Evolutionary conservation across 805 yeast species (phyloP), one percentile per base, ranked within the genome.

Genomic region (Suhomyces sp.): DNA sequence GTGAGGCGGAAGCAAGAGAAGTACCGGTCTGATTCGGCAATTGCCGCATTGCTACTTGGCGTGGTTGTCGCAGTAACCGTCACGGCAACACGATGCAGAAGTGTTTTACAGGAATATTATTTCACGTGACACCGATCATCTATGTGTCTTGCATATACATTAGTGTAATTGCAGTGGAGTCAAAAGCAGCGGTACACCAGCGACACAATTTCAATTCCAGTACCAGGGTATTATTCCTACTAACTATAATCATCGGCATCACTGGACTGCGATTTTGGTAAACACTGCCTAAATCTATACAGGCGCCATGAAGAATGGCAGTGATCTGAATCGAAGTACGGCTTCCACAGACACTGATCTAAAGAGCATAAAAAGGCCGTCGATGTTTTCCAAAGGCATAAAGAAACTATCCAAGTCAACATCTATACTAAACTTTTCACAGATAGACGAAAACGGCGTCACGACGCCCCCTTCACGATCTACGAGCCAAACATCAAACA

Each of bases 371-470:
- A 52, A 40, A 19, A 36, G 42, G 23, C 52, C 52, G 10, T 46
- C 50, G 31, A 50, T 56, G 45, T 59, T 71, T 52, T 47, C 67
- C 45, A 70, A 66, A 50, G 62, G 73, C 22, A 57, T 71, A 48
- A 69, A 64, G 57, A 68, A 67, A 52, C 61, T 71, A 23, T 50
- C 67, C 24, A 59, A 65, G 50, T 63, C 71, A 5, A 56, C 70
- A 4, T 62, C 74, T 23, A 60, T 66, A 26, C 56, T 66, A 40
- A 66, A 62, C 49, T 55, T 63, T 41, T 36, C 42, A 35, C 58
- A 47, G n/a, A 26, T 40, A 6, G 49, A 33, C 12, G 47, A 41
- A 17, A 38, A 19, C n/a, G n/a, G 42, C 13, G n/a, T 24, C 15
- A 12, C 44, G n/a, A 22, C 17, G n/a, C 33, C 33, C 6, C 9